Evolutionary conservation across 2,329 filamentous ascomycete genomes (phyloP).

Genomic region (Helminthosporium solani): DNA sequence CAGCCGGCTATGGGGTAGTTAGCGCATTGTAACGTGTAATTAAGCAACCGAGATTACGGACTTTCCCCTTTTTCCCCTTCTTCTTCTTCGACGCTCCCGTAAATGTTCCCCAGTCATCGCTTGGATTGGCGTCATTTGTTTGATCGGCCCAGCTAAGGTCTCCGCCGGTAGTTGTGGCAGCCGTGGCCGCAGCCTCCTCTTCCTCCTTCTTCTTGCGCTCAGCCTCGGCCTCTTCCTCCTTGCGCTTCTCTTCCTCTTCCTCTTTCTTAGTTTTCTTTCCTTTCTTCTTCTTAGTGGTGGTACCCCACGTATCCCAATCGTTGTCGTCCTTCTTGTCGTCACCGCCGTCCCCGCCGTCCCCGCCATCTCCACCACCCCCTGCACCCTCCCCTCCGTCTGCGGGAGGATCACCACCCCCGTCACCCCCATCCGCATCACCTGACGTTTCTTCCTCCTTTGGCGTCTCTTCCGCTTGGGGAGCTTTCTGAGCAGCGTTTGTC

Average conservation of each 20-base stretch:
- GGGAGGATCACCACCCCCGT: slow-evolving; percentile 36
- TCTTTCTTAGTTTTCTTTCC: slow-evolving; percentile 43
- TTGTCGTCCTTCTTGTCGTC: slow-evolving; percentile 38
- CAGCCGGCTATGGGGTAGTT: slow-evolving; percentile 31
- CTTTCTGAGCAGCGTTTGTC: slow-evolving; percentile 26
- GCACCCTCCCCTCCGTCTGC: slow-evolving; percentile 38
- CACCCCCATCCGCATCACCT: slow-evolving; percentile 31
- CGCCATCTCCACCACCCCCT: slow-evolving; percentile 31
- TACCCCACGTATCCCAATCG: slow-evolving; percentile 29
- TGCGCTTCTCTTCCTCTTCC: slow-evolving; percentile 40
- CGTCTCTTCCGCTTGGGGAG: slow-evolving; percentile 48
- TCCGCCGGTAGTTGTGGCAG: slow-evolving; percentile 20
- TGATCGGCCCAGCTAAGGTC: slow-evolving; percentile 36
- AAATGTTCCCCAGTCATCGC: slow-evolving; percentile 33
- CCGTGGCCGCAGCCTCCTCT: slow-evolving; percentile 30
- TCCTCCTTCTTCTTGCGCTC: slow-evolving; percentile 31
- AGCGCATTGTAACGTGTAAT: slow-evolving; percentile 32
- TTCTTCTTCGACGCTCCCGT: slow-evolving; percentile 33
- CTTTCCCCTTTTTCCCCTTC: slow-evolving; percentile 44
- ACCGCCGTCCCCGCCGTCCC: slow-evolving; percentile 39
- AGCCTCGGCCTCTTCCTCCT: slow-evolving; percentile 33
- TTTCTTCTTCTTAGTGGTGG: slow-evolving; percentile 39
- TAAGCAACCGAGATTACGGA: slow-evolving; percentile 36
- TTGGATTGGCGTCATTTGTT: slow-evolving; percentile 32
- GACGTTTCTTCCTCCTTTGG: slow-evolving; percentile 46